Conservation (phyloP, 164 flowering plant species). For the Kalanchoe fedtschenkoi region DNA sequence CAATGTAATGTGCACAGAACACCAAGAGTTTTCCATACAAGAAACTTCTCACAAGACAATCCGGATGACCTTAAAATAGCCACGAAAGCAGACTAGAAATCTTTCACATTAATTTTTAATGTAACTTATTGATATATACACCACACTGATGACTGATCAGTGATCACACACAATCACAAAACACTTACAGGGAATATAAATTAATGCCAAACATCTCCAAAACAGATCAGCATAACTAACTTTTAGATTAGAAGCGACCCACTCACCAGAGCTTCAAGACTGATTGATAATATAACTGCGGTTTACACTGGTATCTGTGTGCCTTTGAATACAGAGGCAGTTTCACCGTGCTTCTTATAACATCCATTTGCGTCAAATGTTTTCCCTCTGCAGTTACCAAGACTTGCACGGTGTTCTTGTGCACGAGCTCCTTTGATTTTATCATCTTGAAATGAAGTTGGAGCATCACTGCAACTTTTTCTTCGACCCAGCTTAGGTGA, state of each 20-base stretch:
- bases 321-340: neutral
- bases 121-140: no score
- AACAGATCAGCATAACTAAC: slow-evolving; percentile 11
- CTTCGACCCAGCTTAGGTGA: slow-evolving; percentile 42
- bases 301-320: neutral
- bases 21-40: neutral
- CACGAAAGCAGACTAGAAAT: no score
- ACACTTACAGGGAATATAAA: neutral
- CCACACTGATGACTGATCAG: no score
- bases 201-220: slow-evolving; percentile 9
- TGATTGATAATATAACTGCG: slow-evolving; percentile 21
- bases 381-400: slow-evolving; percentile 19
- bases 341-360: slow-evolving; percentile 18
- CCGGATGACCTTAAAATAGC: neutral
- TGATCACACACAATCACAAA: no score
- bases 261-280: slow-evolving; percentile 30
- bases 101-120: no score
- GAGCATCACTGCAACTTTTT: slow-evolving; percentile 41
- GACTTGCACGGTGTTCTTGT: slow-evolving; percentile 32
- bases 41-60: neutral
- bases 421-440: slow-evolving; percentile 14
- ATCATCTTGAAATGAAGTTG: slow-evolving; percentile 20
- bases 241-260: slow-evolving; percentile 4
- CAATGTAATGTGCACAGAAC: no score
- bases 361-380: slow-evolving; percentile 11